These are phyloP conservation scores for Tanacetum coccineum DNA, from an alignment of 129 eudicot genomes.

Conservation along the genomic window DNA sequence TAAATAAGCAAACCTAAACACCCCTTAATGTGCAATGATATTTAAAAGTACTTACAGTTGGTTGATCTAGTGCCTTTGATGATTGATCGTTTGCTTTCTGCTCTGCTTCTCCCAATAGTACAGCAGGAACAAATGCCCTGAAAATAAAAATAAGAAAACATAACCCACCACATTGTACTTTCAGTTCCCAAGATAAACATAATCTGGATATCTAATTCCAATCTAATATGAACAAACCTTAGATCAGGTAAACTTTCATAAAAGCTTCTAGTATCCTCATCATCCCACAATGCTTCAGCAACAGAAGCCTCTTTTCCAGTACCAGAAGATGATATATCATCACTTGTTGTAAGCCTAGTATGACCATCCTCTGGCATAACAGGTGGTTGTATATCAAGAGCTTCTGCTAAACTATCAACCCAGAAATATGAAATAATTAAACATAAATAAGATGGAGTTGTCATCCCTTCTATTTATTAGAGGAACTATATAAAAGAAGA, in stretches of 20 bases:
- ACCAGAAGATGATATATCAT: conserved; percentile 63
- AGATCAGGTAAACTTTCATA: conserved; percentile 93
- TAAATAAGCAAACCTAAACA: no score
- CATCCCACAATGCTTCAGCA: conserved; percentile 92
- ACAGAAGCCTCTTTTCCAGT: conserved; percentile 69
- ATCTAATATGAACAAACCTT: conserved; percentile 46
- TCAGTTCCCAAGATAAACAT: not conserved
- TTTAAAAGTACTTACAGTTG: conserved; percentile 45
- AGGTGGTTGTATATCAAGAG: conserved; percentile 95
- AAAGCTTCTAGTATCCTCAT: conserved; percentile 91
- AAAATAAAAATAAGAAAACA: conserved; percentile 2
- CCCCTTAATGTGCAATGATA: not conserved
- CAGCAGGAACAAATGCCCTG: conserved; percentile 99
- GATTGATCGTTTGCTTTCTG: conserved; percentile 73
- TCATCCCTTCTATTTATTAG: not conserved
- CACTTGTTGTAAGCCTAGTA: conserved; percentile 86
- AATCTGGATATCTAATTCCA: conserved; percentile 6
- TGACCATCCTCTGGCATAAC: conserved; percentile 97
- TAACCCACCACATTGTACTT: conserved; percentile 6
- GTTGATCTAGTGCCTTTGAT: conserved; percentile 60
- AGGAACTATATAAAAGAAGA: not conserved
- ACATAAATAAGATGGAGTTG: conserved; percentile 3
- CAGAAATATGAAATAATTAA: conserved; percentile 2
- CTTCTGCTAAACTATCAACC: conserved; percentile 79
- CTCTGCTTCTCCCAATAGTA: conserved; percentile 84